These are phyloP conservation scores for Tolypocladium pustulatum DNA, from an alignment of 2,329 filamentous ascomycete genomes.

Conservation along the genomic window DNA sequence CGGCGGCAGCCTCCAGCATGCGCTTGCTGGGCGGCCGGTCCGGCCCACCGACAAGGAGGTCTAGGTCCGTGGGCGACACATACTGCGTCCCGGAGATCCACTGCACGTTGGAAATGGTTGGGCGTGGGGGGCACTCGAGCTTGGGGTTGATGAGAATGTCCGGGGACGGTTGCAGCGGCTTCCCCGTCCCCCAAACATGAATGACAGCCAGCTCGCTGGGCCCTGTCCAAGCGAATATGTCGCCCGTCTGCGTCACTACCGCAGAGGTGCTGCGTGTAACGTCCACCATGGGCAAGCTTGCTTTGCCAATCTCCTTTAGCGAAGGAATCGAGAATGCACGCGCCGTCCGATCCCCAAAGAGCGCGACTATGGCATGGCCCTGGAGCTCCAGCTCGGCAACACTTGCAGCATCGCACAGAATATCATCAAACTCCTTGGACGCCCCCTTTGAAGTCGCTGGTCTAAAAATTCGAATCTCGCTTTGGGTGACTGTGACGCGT, in stretches of 20 bases:
- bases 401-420: constrained; percentile 68
- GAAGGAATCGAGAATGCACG: constrained; percentile 81
- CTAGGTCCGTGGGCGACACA: constrained; percentile 76
- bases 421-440: constrained; percentile 78
- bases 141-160: constrained; percentile 74
- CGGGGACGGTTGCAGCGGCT: constrained; percentile 47
- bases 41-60: constrained; percentile 80
- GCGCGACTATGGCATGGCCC: constrained; percentile 68
- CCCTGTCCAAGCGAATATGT: constrained; percentile 79
- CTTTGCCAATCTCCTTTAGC: constrained; percentile 70
- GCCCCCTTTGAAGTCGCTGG: constrained; percentile 82
- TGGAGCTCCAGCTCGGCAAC: constrained; percentile 66
- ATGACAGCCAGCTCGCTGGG: constrained; percentile 76
- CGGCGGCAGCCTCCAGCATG: constrained; percentile 70
- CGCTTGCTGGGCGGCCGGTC: constrained; percentile 81
- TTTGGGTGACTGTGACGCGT: constrained; percentile 44
- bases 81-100: constrained; percentile 96
- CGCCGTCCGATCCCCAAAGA: constrained; percentile 74
- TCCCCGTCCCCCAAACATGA: constrained; percentile 73
- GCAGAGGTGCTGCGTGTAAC: constrained; percentile 59
- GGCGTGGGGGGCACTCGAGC: constrained; percentile 63
- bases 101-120: constrained; percentile 89
- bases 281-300: constrained; percentile 61
- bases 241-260: constrained; percentile 65
- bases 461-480: constrained; percentile 78